phyloP scores from a whole-genome alignment of 2,329 filamentous ascomycete species.

The Hymenoscyphus occultus region DNA sequence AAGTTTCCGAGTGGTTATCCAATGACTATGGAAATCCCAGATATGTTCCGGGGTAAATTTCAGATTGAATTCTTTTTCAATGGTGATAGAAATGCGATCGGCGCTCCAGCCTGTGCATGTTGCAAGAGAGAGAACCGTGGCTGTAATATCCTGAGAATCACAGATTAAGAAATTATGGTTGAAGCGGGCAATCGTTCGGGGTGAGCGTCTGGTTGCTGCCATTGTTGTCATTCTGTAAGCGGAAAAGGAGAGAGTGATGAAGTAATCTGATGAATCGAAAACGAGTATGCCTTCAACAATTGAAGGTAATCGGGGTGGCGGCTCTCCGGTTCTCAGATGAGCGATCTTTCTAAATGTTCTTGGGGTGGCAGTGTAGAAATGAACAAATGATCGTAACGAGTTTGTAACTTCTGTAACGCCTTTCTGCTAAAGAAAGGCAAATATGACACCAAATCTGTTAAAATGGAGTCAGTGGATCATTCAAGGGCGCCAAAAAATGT shows the following conservation, averaged over 20 bases:
- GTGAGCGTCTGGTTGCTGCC: constrained; percentile 13
- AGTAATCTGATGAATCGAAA: background rate
- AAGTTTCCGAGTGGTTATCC: background rate
- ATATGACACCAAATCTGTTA: no score
- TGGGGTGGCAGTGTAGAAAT: no score
- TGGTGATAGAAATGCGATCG: constrained; percentile 20
- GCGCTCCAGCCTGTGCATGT: constrained; percentile 28
- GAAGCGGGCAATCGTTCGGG: constrained; percentile 15
- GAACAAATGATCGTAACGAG: no score
- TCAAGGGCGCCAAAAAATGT: background rate
- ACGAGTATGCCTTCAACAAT: no score
- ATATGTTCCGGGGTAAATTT: constrained; percentile 19
- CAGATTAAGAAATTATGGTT: constrained; percentile 10
- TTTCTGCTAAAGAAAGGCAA: no score
- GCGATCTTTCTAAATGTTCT: no score
- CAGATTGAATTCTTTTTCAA: background rate
- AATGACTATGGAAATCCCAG: constrained; percentile 17
- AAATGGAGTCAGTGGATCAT: no score
- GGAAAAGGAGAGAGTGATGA: background rate
- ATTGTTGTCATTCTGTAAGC: background rate
- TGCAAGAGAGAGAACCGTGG: constrained; percentile 19
- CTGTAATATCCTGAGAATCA: constrained; percentile 1
- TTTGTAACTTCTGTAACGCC: no score
- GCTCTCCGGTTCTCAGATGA: no score
- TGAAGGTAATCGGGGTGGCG: no score